These are phyloP conservation scores for Plasmodium relictum DNA, from an alignment of 169 alveolate species.

Conservation along the genomic window DNA sequence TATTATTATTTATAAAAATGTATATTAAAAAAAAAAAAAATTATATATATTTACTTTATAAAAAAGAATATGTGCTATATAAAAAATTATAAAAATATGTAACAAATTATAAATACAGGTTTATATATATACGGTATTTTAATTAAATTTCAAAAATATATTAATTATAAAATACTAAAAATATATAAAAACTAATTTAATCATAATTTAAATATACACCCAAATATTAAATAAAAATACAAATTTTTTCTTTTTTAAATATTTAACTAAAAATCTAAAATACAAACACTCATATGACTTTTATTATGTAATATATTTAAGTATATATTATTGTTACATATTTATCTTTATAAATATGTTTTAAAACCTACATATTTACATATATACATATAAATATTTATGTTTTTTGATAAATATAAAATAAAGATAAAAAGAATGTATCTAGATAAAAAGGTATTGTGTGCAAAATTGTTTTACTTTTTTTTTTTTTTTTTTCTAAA, in stretches of 20 bases:
- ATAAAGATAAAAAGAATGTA: constrained; percentile 7
- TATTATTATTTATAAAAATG: neutral
- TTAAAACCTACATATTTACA: neutral
- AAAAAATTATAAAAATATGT: neutral
- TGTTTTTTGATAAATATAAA: neutral
- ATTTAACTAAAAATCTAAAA: too few relatives aligned
- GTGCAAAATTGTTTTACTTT: neutral
- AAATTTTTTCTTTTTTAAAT: too few relatives aligned
- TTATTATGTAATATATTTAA: too few relatives aligned
- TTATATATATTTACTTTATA: too few relatives aligned
- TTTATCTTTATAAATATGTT: neutral
- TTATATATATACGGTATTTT: neutral
- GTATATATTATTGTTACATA: neutral
- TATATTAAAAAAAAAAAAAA: too few relatives aligned
- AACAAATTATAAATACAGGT: neutral
- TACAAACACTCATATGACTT: too few relatives aligned
- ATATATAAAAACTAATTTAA: neutral
- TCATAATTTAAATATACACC: neutral
- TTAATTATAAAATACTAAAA: neutral
- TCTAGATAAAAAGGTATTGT: constrained; percentile 10
- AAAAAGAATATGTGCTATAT: neutral
- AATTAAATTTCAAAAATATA: constrained; percentile 1
- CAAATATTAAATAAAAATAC: too few relatives aligned
- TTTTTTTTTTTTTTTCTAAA: too few relatives aligned
- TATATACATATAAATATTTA: neutral